These are phyloP conservation scores for Pseudogymnoascus sp. DNA, from an alignment of 2,329 filamentous ascomycete species.

Conservation along the genomic window DNA sequence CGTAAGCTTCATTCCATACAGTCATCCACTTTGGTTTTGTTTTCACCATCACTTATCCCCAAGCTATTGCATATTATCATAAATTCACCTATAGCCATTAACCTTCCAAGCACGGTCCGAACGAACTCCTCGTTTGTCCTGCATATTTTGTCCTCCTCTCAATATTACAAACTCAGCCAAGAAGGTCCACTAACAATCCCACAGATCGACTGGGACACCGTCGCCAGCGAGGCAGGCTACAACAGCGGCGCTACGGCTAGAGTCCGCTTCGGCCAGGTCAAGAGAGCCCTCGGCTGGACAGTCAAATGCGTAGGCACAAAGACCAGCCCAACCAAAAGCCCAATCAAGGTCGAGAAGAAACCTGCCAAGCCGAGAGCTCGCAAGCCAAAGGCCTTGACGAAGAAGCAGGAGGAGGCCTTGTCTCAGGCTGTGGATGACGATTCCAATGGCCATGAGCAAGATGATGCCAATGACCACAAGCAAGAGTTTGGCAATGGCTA, in stretches of 20 bases:
- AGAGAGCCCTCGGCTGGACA: constrained; percentile 35
- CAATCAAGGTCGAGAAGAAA: neutral
- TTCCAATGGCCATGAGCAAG: neutral
- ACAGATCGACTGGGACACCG: constrained; percentile 40
- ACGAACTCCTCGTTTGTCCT: neutral
- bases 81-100: neutral
- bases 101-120: neutral
- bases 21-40: neutral
- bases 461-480: neutral
- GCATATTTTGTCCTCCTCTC: neutral
- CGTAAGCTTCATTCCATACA: neutral
- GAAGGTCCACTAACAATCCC: neutral
- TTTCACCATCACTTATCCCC: neutral
- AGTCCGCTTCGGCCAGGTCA: constrained; percentile 45
- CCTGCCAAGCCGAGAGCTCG: neutral
- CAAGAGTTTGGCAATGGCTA: neutral
- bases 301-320: neutral
- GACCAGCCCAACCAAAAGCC: neutral
- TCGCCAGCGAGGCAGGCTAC: constrained; percentile 37
- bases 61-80: neutral
- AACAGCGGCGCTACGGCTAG: constrained; percentile 40
- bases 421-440: neutral
- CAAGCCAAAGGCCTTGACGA: neutral
- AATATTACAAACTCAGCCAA: neutral
- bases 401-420: neutral